Evolutionary conservation across 768 basidiomycete genomes (phyloP).

Genomic region (Sporobolomyces pararoseus): DNA sequence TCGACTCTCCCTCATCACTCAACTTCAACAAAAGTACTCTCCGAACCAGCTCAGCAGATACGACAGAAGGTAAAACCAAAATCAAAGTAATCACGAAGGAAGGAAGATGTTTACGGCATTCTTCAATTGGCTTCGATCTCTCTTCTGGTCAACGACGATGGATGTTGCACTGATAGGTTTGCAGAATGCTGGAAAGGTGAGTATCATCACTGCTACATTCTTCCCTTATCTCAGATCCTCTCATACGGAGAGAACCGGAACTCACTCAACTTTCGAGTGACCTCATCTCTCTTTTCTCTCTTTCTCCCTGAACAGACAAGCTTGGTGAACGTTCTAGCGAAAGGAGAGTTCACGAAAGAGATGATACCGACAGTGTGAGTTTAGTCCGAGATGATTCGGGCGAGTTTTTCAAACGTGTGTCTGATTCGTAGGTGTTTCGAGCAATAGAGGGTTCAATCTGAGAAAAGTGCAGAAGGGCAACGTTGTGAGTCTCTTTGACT

Average conservation of each 20-base stretch:
- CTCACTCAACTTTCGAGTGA: neutral
- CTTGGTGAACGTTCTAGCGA: conserved; percentile 33
- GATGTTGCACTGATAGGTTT: conserved; percentile 38
- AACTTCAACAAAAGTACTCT: neutral
- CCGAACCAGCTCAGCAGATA: neutral
- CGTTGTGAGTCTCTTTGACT: conserved; percentile 11
- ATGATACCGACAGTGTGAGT: conserved; percentile 42
- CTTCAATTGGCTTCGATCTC: conserved; percentile 34
- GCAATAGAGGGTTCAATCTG: conserved; percentile 41
- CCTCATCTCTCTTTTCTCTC: neutral
- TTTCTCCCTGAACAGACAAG: conserved; percentile 15
- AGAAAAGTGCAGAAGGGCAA: conserved; percentile 33
- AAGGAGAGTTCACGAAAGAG: conserved; percentile 32
- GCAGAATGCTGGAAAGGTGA: conserved; percentile 39
- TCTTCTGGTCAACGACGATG: conserved; percentile 26
- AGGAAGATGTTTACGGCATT: conserved; percentile 25
- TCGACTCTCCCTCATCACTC: neutral
- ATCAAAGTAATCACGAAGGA: neutral
- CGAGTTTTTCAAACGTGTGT: no score
- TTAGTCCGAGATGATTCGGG: neutral
- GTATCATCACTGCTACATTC: neutral
- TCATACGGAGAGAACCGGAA: no score
- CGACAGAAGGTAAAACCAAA: neutral
- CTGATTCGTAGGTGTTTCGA: no score
- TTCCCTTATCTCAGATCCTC: neutral